phyloP scores from a whole-genome alignment of 768 basidiomycete genomes.

The Coprinopsis cinerea region DNA sequence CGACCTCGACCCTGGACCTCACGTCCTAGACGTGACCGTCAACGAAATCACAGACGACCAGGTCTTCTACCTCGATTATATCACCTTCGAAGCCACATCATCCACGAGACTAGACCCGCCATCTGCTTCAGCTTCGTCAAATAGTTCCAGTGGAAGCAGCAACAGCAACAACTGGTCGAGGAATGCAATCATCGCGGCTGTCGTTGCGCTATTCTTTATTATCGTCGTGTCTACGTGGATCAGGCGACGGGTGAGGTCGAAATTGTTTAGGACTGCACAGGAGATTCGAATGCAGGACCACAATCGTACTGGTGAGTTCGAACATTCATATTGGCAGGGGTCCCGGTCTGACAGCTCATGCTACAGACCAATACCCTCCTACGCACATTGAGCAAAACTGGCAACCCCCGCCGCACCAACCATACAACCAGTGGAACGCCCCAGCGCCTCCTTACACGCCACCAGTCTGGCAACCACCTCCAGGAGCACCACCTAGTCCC shows the following conservation, averaged over 20 bases:
- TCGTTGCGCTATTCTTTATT: neutral
- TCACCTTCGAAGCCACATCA: constrained; percentile 2
- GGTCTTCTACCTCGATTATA: constrained; percentile 8
- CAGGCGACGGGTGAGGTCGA: neutral
- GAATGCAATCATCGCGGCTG: neutral
- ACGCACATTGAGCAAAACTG: neutral
- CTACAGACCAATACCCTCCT: neutral
- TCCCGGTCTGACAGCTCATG: neutral
- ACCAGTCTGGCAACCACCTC: neutral
- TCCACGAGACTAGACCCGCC: neutral
- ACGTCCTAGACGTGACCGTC: constrained; percentile 2
- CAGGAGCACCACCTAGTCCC: neutral
- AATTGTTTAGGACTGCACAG: neutral
- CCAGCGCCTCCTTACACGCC: neutral
- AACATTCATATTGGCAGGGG: neutral
- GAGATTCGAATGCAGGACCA: neutral
- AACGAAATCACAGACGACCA: constrained; percentile 8
- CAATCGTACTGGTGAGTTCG: neutral
- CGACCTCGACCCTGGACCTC: neutral
- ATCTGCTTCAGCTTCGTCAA: neutral
- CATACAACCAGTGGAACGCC: neutral
- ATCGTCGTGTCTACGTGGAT: neutral
- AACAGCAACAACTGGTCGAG: neutral
- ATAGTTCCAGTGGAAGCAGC: neutral
- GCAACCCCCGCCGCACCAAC: neutral